Conservation (phyloP, 2,329 filamentous ascomycete genomes). For the Botrytis elliptica region DNA sequence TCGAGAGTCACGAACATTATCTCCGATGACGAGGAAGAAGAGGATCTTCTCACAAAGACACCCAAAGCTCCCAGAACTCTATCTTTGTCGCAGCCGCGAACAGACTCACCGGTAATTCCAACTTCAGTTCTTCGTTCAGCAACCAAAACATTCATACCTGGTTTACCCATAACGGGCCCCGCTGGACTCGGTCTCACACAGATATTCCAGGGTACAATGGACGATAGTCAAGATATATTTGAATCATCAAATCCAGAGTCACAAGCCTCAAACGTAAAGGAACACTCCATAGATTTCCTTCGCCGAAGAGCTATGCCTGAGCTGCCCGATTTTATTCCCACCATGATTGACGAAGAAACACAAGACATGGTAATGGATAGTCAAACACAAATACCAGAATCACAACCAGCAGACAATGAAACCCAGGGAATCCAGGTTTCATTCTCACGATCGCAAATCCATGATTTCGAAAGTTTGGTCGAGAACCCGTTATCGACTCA, state of each 20-base stretch:
- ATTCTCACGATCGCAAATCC: slow-evolving; percentile 60
- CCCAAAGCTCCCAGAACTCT: slow-evolving; percentile 30
- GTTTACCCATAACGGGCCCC: slow-evolving; percentile 58
- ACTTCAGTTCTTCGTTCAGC: slow-evolving; percentile 67
- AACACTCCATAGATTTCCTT: slow-evolving; percentile 51
- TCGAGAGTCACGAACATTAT: slow-evolving; percentile 37
- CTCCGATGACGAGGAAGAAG: slow-evolving; percentile 47
- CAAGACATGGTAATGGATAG: slow-evolving; percentile 50
- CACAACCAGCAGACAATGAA: slow-evolving; percentile 42
- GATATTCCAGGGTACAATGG: slow-evolving; percentile 88
- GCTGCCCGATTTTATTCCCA: slow-evolving; percentile 47
- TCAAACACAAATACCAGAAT: slow-evolving; percentile 45
- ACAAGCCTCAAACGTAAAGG: slow-evolving; percentile 29
- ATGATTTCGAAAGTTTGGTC: slow-evolving; percentile 57
- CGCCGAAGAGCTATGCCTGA: slow-evolving; percentile 49
- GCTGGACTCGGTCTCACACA: slow-evolving; percentile 77
- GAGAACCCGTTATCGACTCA: slow-evolving; percentile 52
- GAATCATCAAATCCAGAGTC: slow-evolving; percentile 29
- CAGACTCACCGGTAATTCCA: slow-evolving; percentile 51
- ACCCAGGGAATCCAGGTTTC: slow-evolving; percentile 50
- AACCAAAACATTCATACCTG: slow-evolving; percentile 68
- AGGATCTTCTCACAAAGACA: slow-evolving; percentile 34
- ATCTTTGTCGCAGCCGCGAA: slow-evolving; percentile 39
- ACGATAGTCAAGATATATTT: slow-evolving; percentile 51
- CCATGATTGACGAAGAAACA: slow-evolving; percentile 43